Percentiles rank a stretch among this genome's conserved stretches.
Evolutionary conservation across 345 rosid genomes (phyloP).

Genomic region (Eucalyptus camaldulensis): DNA sequence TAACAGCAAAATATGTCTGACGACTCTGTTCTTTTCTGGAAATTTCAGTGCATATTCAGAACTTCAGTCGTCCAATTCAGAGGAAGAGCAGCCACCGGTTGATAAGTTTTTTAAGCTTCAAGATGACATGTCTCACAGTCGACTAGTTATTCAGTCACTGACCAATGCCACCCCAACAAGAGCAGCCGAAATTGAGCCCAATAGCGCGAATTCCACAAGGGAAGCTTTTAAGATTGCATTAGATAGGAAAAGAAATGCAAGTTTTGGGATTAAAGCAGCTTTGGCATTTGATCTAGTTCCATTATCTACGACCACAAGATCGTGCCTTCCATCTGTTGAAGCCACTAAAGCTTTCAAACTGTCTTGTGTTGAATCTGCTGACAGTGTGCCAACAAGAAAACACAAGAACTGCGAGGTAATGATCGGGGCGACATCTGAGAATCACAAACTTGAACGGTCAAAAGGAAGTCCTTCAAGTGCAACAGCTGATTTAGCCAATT

Average conservation of each 20-base stretch:
- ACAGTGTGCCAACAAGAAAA: not conserved
- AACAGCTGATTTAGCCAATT: constrained; percentile 18
- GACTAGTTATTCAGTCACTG: constrained; percentile 26
- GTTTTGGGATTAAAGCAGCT: constrained; percentile 48
- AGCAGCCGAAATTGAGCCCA: not conserved
- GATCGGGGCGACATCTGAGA: not conserved
- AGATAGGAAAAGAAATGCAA: constrained; percentile 38
- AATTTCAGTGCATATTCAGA: constrained; percentile 46
- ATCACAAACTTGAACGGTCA: constrained; percentile 5
- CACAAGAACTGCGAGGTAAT: constrained; percentile 6
- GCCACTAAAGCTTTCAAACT: not conserved
- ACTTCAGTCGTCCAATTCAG: constrained; percentile 19
- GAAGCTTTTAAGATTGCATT: constrained; percentile 16
- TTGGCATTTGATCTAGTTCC: constrained; percentile 38
- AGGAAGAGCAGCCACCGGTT: constrained; percentile 23
- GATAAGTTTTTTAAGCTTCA: constrained; percentile 43
- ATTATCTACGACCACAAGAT: not conserved
- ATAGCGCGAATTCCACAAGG: not conserved
- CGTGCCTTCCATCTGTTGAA: not conserved
- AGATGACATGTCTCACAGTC: constrained; percentile 36
- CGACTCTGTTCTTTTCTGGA: not conserved
- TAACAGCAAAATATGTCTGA: not conserved
- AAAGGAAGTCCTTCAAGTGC: constrained; percentile 16
- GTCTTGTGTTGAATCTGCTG: not conserved
- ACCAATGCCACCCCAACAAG: not conserved